phyloP scores from a whole-genome alignment of 2,329 filamentous ascomycete species.

The Diaporthe aspalathi region DNA sequence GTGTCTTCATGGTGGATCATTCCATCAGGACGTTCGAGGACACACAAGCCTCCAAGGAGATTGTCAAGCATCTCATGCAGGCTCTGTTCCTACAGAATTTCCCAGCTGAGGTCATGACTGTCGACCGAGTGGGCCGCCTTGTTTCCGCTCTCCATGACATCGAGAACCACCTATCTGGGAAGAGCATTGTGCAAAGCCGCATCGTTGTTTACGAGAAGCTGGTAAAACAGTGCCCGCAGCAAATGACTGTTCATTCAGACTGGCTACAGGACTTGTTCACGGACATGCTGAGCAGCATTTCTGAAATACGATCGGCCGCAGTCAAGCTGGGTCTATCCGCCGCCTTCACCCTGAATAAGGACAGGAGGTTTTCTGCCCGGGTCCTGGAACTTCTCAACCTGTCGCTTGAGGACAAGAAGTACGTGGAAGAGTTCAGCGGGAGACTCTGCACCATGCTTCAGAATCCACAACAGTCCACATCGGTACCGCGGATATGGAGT shows the following conservation, averaged over 20 bases:
- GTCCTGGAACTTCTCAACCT: conserved; percentile 73
- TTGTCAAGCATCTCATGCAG: conserved; percentile 83
- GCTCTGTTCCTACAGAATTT: conserved; percentile 86
- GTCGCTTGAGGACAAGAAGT: conserved; percentile 68
- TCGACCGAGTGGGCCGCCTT: conserved; percentile 76
- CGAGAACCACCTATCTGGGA: conserved; percentile 79
- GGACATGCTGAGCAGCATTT: conserved; percentile 82
- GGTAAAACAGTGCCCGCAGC: conserved; percentile 74
- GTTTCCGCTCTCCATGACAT: conserved; percentile 78
- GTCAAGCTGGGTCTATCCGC: conserved; percentile 80
- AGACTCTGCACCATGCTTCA: conserved; percentile 77
- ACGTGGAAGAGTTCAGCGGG: conserved; percentile 76
- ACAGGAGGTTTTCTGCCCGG: conserved; percentile 74
- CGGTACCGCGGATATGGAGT: conserved; percentile 91
- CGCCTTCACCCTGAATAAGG: conserved; percentile 75
- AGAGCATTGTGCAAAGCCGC: conserved; percentile 81
- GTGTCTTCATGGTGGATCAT: conserved; percentile 82
- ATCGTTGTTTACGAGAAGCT: conserved; percentile 83
- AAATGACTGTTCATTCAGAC: conserved; percentile 77
- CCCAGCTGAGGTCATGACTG: conserved; percentile 76
- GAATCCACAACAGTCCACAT: conserved; percentile 68
- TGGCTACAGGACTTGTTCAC: conserved; percentile 88
- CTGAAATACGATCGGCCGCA: conserved; percentile 80
- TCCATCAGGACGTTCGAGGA: conserved; percentile 80
- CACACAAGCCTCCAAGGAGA: conserved; percentile 75